These are phyloP conservation scores for Multifurca ochricompacta DNA, from an alignment of 768 basidiomycete species.

Conservation along the genomic window DNA sequence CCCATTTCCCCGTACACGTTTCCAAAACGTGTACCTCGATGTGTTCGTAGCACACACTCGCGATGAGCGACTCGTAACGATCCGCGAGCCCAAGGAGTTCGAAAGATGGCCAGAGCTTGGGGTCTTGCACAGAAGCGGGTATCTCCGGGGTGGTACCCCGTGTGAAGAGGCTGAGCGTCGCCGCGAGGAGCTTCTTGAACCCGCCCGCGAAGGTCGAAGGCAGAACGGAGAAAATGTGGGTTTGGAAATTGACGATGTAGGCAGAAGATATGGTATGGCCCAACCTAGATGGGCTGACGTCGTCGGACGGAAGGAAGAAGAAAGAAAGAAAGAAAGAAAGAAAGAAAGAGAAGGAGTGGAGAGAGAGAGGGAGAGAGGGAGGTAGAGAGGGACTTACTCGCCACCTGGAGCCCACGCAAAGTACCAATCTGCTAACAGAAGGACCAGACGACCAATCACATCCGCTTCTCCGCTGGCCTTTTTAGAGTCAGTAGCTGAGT, in stretches of 20 bases:
- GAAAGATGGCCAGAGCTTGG: constrained; percentile 48
- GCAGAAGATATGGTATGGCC: constrained; percentile 51
- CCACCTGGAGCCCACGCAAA: constrained; percentile 61
- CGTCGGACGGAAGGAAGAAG: constrained; percentile 8
- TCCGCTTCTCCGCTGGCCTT: constrained; percentile 42
- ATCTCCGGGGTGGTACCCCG: constrained; percentile 4
- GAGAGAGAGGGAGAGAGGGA: constrained; percentile 1
- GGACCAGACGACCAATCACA: constrained; percentile 46
- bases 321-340: constrained; percentile 15
- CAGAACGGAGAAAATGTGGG: constrained; percentile 62
- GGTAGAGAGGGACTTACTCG: constrained; percentile 40
- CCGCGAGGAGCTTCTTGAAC: constrained; percentile 58
- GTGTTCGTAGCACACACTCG: constrained; percentile 76
- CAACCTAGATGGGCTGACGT: constrained; percentile 35
- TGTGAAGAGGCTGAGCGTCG: constrained; percentile 36
- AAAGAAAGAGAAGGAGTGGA: background rate
- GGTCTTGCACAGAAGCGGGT: constrained; percentile 28
- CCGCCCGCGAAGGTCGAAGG: constrained; percentile 60
- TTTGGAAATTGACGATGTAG: constrained; percentile 66
- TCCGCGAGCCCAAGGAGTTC: constrained; percentile 70
- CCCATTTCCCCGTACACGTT: constrained; percentile 65
- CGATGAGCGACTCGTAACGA: constrained; percentile 76
- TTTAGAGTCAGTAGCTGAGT: background rate
- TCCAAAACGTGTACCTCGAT: constrained; percentile 68
- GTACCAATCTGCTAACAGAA: constrained; percentile 63